Conservation (phyloP, 202 grass and related monocot species). For the Alloteropsis angusta region DNA sequence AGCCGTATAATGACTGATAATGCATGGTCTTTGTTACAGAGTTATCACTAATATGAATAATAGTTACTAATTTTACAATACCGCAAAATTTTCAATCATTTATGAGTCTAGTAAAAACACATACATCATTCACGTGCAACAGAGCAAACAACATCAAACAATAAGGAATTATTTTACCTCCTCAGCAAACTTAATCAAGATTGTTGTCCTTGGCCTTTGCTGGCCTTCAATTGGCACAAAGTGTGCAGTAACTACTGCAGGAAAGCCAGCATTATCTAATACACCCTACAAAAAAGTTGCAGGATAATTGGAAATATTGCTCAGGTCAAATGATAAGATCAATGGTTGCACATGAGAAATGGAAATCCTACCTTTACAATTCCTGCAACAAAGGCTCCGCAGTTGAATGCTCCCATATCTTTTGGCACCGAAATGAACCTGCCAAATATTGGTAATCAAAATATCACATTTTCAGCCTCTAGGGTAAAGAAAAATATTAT, state of each 20-base stretch:
- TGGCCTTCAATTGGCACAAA: constrained; percentile 94
- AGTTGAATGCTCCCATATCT: constrained; percentile 98
- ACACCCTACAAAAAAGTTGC: constrained; percentile 54
- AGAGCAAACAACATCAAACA: background rate
- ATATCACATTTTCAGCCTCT: background rate
- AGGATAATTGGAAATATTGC: background rate
- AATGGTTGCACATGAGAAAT: constrained; percentile 4
- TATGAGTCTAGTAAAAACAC: background rate
- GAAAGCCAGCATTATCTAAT: constrained; percentile 79
- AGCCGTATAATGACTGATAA: background rate
- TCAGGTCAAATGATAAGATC: constrained; percentile 4
- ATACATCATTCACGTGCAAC: background rate
- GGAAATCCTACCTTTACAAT: constrained; percentile 68
- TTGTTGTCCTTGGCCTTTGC: constrained; percentile 87
- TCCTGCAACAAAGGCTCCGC: constrained; percentile 93
- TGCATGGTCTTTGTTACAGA: background rate
- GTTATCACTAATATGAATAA: background rate
- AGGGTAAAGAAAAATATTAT: background rate
- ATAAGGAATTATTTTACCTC: constrained; percentile 45
- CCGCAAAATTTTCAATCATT: background rate
- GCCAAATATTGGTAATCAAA: background rate
- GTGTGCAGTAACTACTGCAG: constrained; percentile 83
- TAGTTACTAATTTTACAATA: background rate
- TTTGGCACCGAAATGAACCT: constrained; percentile 93
- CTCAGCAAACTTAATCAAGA: constrained; percentile 93